These are phyloP conservation scores for Eucalyptus sp. DNA, from an alignment of 345 rosid species.

Conservation along the genomic window DNA sequence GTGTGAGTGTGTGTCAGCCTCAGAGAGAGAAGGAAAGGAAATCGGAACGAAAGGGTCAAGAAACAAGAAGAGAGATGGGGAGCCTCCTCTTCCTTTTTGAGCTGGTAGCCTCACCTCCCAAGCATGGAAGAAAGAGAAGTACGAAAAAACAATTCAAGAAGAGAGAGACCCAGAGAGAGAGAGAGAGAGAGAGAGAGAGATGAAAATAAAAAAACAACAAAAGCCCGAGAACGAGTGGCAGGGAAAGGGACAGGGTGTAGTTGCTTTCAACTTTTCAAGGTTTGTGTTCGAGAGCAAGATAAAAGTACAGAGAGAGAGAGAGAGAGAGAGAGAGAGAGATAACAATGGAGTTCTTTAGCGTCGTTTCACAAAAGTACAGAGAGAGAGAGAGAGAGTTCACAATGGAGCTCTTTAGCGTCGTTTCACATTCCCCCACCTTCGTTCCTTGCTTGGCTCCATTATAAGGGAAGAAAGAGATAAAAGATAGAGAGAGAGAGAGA, in stretches of 20 bases:
- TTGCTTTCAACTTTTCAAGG: slow-evolving; percentile 31
- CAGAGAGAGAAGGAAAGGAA: neutral
- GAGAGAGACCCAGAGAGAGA: neutral
- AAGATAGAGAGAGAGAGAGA: neutral
- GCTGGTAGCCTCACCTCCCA: neutral
- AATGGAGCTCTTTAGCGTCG: neutral
- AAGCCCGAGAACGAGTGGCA: slow-evolving; percentile 26
- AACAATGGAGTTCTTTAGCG: neutral
- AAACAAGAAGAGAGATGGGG: neutral
- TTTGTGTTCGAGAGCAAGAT: neutral
- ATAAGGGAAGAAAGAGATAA: neutral
- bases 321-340: neutral
- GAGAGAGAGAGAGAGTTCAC: neutral
- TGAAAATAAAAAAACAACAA: neutral
- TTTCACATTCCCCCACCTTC: neutral
- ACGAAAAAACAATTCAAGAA: neutral
- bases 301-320: neutral
- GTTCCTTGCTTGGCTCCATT: neutral
- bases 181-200: neutral
- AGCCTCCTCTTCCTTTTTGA: neutral
- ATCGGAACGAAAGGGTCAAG: neutral
- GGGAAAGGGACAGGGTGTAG: slow-evolving; percentile 39
- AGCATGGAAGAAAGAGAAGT: slow-evolving; percentile 1
- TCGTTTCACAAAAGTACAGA: neutral
- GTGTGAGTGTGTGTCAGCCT: neutral